phyloP scores from a whole-genome alignment of 495 filamentous ascomycete species.

The Aspergillus kassunensis region DNA sequence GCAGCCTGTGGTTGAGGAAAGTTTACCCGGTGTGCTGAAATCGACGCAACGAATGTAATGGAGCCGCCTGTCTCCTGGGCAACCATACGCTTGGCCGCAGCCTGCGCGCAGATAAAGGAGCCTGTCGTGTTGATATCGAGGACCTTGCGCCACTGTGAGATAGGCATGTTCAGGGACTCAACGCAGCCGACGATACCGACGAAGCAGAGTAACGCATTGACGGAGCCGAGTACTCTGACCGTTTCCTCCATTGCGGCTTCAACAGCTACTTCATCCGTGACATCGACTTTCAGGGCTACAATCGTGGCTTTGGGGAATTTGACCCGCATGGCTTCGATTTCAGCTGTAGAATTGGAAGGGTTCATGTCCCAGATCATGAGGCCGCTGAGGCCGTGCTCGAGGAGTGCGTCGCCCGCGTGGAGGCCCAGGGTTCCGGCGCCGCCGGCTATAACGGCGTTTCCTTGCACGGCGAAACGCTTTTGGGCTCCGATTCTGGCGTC shows the following conservation, averaged over 20 bases:
- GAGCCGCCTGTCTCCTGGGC: conserved; percentile 42
- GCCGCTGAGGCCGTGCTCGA: conserved; percentile 63
- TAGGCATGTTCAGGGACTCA: conserved; percentile 50
- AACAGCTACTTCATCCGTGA: conserved; percentile 51
- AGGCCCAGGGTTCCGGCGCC: conserved; percentile 64
- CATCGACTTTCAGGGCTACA: conserved; percentile 45
- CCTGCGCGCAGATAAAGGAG: conserved; percentile 60
- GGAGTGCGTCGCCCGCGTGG: conserved; percentile 54
- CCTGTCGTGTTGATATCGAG: conserved; percentile 67
- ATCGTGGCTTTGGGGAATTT: conserved; percentile 54
- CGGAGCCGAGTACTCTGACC: conserved; percentile 36
- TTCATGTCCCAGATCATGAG: conserved; percentile 56
- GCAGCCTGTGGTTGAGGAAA: conserved; percentile 42
- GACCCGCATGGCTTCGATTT: conserved; percentile 35
- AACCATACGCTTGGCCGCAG: conserved; percentile 47
- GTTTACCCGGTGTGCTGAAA: conserved; percentile 57
- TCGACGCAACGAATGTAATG: conserved; percentile 62
- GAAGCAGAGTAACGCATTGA: conserved; percentile 60
- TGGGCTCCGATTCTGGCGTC: background rate
- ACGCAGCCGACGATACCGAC: conserved; percentile 62
- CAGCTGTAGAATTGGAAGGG: conserved; percentile 14
- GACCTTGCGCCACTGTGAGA: conserved; percentile 52
- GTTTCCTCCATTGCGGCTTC: conserved; percentile 32
- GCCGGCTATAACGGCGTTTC: conserved; percentile 49
- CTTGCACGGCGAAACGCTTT: background rate